phyloP scores from a whole-genome alignment of 2,329 filamentous ascomycete genomes.

The Fusarium odoratissimum region DNA sequence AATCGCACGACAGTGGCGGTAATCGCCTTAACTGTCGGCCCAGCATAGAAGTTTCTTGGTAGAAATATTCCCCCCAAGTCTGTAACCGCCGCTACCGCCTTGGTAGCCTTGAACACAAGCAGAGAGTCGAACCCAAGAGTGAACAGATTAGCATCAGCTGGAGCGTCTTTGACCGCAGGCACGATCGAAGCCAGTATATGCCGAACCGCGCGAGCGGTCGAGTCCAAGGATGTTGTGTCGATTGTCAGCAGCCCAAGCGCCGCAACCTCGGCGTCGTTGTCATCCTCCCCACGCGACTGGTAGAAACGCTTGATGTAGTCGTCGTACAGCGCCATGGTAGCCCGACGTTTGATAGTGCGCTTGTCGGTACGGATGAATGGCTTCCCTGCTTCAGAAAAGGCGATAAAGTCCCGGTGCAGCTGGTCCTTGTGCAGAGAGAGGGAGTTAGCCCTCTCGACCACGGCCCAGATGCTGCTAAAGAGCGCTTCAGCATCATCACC shows the following conservation, averaged over 20 bases:
- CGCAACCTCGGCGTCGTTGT: not conserved
- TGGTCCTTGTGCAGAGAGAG: conserved; percentile 54
- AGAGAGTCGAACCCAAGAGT: not conserved
- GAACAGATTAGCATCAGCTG: not conserved
- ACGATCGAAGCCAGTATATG: not conserved
- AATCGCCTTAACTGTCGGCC: not conserved
- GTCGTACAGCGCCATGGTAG: conserved; percentile 54
- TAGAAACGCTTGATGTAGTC: conserved; percentile 62
- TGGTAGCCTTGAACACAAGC: not conserved
- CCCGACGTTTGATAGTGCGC: conserved; percentile 56
- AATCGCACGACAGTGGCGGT: not conserved
- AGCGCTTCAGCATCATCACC: conserved; percentile 27
- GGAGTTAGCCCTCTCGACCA: conserved; percentile 57
- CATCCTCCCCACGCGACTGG: not conserved
- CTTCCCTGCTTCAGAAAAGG: conserved; percentile 54
- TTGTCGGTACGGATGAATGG: conserved; percentile 60
- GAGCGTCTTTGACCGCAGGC: not conserved
- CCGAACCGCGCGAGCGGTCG: not conserved
- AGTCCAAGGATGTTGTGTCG: not conserved
- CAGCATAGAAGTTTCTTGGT: not conserved
- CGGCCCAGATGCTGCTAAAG: conserved; percentile 58
- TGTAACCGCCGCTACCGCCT: not conserved
- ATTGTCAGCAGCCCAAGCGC: not conserved
- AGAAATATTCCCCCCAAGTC: too few species aligned
- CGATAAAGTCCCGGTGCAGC: conserved; percentile 56